These are phyloP conservation scores for Paramecium sonneborni DNA, from an alignment of 73 alveolate genomes.

Conservation along the genomic window DNA sequence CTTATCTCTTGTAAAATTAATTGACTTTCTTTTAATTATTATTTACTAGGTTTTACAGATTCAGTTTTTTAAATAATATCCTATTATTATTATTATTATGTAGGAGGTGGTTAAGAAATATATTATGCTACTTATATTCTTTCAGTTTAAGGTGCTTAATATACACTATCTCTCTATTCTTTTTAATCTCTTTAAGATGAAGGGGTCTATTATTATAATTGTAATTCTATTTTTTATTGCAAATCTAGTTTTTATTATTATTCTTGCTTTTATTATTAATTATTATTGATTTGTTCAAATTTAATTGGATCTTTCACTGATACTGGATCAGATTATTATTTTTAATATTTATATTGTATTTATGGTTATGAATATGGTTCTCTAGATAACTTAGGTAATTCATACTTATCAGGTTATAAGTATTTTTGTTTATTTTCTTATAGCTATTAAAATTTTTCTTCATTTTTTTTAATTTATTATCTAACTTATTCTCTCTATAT, in stretches of 20 bases:
- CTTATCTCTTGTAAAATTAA: conserved; percentile 16
- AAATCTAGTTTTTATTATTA: neutral
- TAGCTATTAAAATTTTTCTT: neutral
- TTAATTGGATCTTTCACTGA: neutral
- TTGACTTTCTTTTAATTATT: conserved; percentile 42
- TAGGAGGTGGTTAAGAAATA: neutral
- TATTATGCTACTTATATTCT: conserved; percentile 4
- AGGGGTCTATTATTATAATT: neutral
- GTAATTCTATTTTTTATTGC: neutral
- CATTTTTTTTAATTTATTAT: conserved; percentile 33
- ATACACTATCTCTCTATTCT: neutral
- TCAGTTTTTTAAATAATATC: neutral
- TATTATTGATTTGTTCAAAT: conserved; percentile 3
- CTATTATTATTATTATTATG: neutral
- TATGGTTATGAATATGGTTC: conserved; percentile 57
- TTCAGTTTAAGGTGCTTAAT: neutral
- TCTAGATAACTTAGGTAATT: conserved; percentile 47
- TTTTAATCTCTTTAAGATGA: neutral
- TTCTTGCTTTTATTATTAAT: neutral
- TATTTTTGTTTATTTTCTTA: conserved; percentile 37
- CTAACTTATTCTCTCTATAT: conserved; percentile 47
- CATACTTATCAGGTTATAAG: conserved; percentile 37
- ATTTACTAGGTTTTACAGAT: neutral
- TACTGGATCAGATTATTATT: conserved; percentile 11
- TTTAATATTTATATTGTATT: neutral